Conservation (phyloP, 768 basidiomycete genomes). For the Termitomyces sp. region DNA sequence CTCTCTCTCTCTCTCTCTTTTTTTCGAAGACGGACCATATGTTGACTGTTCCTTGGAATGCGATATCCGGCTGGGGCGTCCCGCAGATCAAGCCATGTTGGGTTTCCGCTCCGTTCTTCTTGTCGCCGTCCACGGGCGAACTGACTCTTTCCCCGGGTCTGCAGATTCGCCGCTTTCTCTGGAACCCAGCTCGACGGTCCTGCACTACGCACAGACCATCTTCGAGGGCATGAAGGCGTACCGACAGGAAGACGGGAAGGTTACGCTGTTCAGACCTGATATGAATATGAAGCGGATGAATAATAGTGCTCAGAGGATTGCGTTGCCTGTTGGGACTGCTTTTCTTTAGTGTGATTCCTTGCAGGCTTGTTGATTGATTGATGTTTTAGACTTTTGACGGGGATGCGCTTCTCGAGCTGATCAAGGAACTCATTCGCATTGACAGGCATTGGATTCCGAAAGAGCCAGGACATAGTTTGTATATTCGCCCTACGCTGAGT, state of each 20-base stretch:
- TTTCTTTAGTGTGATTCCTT: not conserved
- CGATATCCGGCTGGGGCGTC: constrained; percentile 68
- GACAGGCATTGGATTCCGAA: constrained; percentile 92
- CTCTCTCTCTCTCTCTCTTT: too few relatives aligned
- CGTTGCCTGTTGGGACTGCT: constrained; percentile 52
- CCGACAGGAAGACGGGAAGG: constrained; percentile 60
- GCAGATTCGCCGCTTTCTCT: constrained; percentile 67
- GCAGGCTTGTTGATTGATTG: not conserved
- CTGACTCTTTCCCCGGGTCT: too few relatives aligned
- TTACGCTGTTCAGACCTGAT: constrained; percentile 88
- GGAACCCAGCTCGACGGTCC: constrained; percentile 73
- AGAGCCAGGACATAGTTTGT: constrained; percentile 84
- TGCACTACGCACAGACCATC: constrained; percentile 89
- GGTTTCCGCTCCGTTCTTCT: constrained; percentile 21
- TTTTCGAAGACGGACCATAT: constrained; percentile 93
- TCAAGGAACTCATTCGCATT: constrained; percentile 79
- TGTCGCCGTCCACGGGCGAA: too few relatives aligned
- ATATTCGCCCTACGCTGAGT: constrained; percentile 80
- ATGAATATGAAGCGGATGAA: constrained; percentile 99
- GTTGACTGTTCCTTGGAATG: constrained; percentile 74
- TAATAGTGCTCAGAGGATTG: constrained; percentile 69
- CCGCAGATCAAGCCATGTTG: constrained; percentile 82
- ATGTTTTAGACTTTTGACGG: constrained; percentile 65
- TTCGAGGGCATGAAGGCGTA: constrained; percentile 98
- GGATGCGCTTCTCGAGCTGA: constrained; percentile 64